These are phyloP conservation scores for Leishmania aethiopica DNA, from an alignment of 208 protist genomes.

Conservation along the genomic window DNA sequence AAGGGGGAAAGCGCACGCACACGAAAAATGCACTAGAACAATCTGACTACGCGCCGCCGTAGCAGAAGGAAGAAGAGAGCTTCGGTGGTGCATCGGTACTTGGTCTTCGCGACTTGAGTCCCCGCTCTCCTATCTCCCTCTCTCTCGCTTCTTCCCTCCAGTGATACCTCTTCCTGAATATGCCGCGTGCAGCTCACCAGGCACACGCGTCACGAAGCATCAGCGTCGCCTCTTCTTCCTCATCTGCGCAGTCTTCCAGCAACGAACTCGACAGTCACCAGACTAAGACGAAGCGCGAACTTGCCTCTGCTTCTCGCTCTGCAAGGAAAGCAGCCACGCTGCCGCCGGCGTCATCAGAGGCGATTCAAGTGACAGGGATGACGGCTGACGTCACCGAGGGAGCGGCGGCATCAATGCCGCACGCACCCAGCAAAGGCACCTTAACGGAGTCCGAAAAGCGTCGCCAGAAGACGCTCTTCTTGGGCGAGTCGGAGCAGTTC, in stretches of 20 bases:
- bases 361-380: neutral
- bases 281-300: neutral
- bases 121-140: neutral
- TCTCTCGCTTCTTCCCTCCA: neutral
- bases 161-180: neutral
- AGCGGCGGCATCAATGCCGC: neutral
- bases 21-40: neutral
- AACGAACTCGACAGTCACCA: neutral
- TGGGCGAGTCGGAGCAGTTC: conserved; percentile 76
- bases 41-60: neutral
- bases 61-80: neutral
- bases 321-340: neutral
- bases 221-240: neutral
- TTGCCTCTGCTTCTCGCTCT: neutral
- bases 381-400: neutral
- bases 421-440: neutral
- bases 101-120: neutral
- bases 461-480: conserved; percentile 57
- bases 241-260: neutral
- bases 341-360: neutral
- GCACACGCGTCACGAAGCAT: neutral
- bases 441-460: conserved; percentile 27
- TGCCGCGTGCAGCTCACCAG: neutral
- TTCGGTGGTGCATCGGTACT: neutral
- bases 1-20: neutral